Conservation (phyloP, 371 early-diverging fungal species). For the Mucor saturninus region DNA sequence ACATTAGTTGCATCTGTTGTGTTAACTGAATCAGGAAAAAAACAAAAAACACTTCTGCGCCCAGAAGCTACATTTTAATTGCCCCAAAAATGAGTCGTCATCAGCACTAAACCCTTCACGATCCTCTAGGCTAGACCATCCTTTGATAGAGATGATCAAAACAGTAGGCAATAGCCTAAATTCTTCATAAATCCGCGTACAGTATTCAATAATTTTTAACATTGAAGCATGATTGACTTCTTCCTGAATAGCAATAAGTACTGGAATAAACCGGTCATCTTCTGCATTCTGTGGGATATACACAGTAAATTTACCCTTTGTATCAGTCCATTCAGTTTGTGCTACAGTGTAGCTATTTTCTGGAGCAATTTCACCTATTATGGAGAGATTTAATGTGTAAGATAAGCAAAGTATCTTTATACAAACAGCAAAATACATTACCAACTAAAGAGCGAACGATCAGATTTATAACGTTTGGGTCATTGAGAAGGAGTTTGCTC, state of each 20-base stretch:
- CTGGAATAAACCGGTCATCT: too few species aligned
- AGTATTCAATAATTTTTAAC: neutral
- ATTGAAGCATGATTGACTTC: neutral
- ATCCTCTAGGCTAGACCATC: constrained; percentile 8
- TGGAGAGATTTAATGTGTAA: too few species aligned
- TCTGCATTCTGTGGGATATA: neutral
- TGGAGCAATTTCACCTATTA: too few species aligned
- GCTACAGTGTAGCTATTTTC: too few species aligned
- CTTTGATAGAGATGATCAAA: constrained; percentile 11
- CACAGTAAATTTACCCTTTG: too few species aligned
- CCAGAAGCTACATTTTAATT: constrained; percentile 13
- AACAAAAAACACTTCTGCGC: constrained; percentile 8
- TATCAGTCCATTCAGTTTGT: too few species aligned
- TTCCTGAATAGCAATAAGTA: neutral
- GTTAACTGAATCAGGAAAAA: constrained; percentile 9
- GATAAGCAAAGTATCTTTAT: too few species aligned
- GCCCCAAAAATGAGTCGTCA: constrained; percentile 13
- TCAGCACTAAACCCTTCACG: too few species aligned
- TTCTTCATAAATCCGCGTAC: neutral
- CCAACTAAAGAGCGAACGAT: too few species aligned
- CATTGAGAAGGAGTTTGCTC: too few species aligned
- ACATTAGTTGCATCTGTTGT: neutral
- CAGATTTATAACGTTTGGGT: too few species aligned
- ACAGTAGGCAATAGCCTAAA: constrained; percentile 13
- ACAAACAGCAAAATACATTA: too few species aligned